These are phyloP conservation scores for Cystobasidium pallidum DNA, from an alignment of 1,284 basidiomycete genomes.

Conservation along the genomic window DNA sequence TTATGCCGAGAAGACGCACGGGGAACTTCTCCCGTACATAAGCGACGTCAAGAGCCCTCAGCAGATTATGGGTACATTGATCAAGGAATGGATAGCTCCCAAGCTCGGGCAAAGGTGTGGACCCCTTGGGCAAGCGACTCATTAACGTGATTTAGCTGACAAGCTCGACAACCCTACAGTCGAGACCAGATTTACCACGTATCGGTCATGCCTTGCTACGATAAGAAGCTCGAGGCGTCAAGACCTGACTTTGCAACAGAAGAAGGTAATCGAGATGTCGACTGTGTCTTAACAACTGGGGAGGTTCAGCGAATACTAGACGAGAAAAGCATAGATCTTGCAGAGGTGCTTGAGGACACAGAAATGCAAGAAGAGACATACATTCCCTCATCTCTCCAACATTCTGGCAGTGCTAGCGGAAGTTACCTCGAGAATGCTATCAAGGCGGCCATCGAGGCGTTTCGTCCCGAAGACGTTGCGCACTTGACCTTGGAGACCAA, in stretches of 20 bases:
- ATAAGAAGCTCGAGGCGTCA: conserved; percentile 98
- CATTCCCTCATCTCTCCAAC: conserved; percentile 65
- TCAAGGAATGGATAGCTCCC: conserved; percentile 78
- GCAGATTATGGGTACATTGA: conserved; percentile 88
- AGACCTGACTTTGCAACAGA: conserved; percentile 73
- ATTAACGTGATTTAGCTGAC: too few relatives aligned
- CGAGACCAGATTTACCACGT: conserved; percentile 90
- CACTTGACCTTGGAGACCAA: conserved; percentile 65
- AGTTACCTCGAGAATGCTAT: conserved; percentile 81
- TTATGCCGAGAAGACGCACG: conserved; percentile 96
- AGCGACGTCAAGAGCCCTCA: conserved; percentile 87
- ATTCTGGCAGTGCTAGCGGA: conserved; percentile 90
- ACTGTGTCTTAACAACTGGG: conserved; percentile 96
- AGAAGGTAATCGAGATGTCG: conserved; percentile 77
- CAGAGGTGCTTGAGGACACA: conserved; percentile 63
- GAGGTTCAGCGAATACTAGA: conserved; percentile 86
- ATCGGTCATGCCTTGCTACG: conserved; percentile 98
- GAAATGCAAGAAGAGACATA: conserved; percentile 41
- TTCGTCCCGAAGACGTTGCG: conserved; percentile 58
- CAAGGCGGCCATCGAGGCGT: conserved; percentile 61
- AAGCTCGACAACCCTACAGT: conserved; percentile 58
- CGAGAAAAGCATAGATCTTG: conserved; percentile 79
- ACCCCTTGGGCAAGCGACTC: neutral
- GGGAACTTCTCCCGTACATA: conserved; percentile 90
- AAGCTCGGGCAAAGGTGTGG: conserved; percentile 67